A percentile compares a stretch with the other conserved stretches of the same genome.
phyloP scores from a whole-genome alignment of 73 alveolate genomes.

The Blepharisma stoltei region DNA sequence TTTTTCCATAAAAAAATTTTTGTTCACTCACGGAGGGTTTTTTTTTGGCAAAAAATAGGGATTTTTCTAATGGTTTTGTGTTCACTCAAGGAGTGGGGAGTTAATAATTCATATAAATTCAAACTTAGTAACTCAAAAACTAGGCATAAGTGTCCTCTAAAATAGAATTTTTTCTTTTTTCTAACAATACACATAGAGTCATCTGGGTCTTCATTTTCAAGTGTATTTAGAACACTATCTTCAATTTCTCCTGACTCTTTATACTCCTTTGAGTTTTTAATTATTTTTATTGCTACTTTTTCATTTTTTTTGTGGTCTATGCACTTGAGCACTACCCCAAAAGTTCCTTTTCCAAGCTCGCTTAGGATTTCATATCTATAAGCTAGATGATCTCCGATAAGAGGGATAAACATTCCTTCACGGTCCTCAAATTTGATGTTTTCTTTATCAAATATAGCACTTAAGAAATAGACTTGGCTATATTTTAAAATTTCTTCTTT shows the following conservation, averaged over 20 bases:
- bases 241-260: slow-evolving; percentile 50
- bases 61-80: too few relatives aligned
- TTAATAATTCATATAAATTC: slow-evolving; percentile 48
- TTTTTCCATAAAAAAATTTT: too few relatives aligned
- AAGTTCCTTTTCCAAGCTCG: slow-evolving; percentile 51
- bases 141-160: slow-evolving; percentile 53
- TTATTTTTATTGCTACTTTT: slow-evolving; percentile 52
- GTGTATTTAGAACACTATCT: slow-evolving; percentile 44
- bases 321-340: slow-evolving; percentile 56
- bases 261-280: slow-evolving; percentile 51
- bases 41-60: too few relatives aligned
- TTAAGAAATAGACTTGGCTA: too few relatives aligned
- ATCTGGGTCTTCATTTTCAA: slow-evolving; percentile 46
- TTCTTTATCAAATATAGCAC: too few relatives aligned
- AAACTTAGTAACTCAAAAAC: slow-evolving; percentile 53
- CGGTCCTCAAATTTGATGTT: too few relatives aligned
- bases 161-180: slow-evolving; percentile 47
- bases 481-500: too few relatives aligned
- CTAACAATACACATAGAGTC: slow-evolving; percentile 52
- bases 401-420: too few relatives aligned
- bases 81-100: too few relatives aligned
- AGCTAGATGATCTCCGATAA: slow-evolving; percentile 29
- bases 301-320: slow-evolving; percentile 56
- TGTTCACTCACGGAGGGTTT: too few relatives aligned
- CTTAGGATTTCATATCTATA: slow-evolving; percentile 55